Base-by-base conservation (phyloP, 2,329 filamentous ascomycete genomes). In the Monilinia laxa region DNA sequence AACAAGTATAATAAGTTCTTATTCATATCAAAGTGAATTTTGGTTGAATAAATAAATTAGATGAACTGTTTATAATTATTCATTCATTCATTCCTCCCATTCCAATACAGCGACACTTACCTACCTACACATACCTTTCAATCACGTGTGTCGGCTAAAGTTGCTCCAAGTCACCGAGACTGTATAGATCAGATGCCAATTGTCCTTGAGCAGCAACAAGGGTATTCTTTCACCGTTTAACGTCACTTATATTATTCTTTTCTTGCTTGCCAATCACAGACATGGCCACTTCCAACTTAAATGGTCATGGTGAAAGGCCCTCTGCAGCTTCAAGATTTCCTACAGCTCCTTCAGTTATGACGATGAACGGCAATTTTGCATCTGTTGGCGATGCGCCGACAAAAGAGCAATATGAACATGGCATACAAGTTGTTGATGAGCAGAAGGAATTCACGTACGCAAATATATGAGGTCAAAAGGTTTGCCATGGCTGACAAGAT, bases 381-480 rank as follows among this genome's bases (percentile, higher is more conserved):
- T 83, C 86, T 65, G 87, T 91, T 77, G 89, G 89, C 81, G 84
- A 88, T 69, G 82, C 84, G 80, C 84, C 86, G 75, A 81, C 82
- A 70, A 83, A 84, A 72, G 83, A 86, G 76, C 84, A 87, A 71
- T 98, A 94, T 79, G 91, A 93, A 76, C 91, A 97, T 85, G 95
- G 95, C 76, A 91, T 98, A 76, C 95, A 99, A 81, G 93, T 99
- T 74, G 92, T 99, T 76, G 92, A 97, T 78, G 93, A 93, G 81
- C 89, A 96, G 77, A 98, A 98, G 82, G 85, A 92, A 74, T 99
- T 97, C 87, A 98, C 97, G 93, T 96, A 85, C 71, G 90, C 52
- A 38, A 42, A 56, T 45, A 56, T 45, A 40, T 58, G 45, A 52
- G 63, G 45, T 42, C 38, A 31, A 25, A 57, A 54, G 31, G 18